Evolutionary conservation across 2,329 filamentous ascomycete genomes (phyloP), one percentile per base, ranked within the genome.

Genomic region (Fusarium xylarioides): DNA sequence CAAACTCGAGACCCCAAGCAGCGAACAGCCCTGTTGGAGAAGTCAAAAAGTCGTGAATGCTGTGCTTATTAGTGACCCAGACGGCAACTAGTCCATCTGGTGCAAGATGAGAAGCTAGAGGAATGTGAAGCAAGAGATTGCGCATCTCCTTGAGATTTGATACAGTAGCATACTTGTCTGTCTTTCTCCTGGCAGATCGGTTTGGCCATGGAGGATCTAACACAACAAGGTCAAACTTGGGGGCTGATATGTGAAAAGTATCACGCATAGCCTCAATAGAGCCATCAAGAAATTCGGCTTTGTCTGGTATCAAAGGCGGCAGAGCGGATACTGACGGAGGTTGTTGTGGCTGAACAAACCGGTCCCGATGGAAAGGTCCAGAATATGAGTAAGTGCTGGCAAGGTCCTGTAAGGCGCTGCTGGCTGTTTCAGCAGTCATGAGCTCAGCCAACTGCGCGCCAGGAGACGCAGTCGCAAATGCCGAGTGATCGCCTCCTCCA

Each of bases 121-220:
- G 89, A 32, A 92, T 83, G 16, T 82, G 82, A 7, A 81, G 81
- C n/a, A 92, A 83, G 4, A 92, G 83, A 3, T 76, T 58, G 18
- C 82, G 79, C 61, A 90, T 85, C 55, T 88, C 85, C 18, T 82
- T 77, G 46, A 85, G 81, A 65, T 82, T 82, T 56, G 82, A 77
- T 10, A 86, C 85, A 11, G 86, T 88, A 4, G 76, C 71, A 79
- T 90, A 89, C 73, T 85, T 76, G 76, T 83, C 81, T 55, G 72
- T 85, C 76, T 89, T 90, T 43, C 92, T 86, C 73, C 88, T 87
- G 19, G 90, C 93, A 11, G 93, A 95, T 50, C 91, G 88, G 78
- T 94, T 95, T 0, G 93, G 92, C 93, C 93, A 95, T 2, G 93
- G 93, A 7, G 93, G 93, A 78, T 95, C 93, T 26, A 95, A 83